Percentiles rank a stretch among this genome's conserved stretches.
These are phyloP conservation scores for Lignosus rhinocerotis DNA, from an alignment of 1,284 basidiomycete species.

Conservation along the genomic window DNA sequence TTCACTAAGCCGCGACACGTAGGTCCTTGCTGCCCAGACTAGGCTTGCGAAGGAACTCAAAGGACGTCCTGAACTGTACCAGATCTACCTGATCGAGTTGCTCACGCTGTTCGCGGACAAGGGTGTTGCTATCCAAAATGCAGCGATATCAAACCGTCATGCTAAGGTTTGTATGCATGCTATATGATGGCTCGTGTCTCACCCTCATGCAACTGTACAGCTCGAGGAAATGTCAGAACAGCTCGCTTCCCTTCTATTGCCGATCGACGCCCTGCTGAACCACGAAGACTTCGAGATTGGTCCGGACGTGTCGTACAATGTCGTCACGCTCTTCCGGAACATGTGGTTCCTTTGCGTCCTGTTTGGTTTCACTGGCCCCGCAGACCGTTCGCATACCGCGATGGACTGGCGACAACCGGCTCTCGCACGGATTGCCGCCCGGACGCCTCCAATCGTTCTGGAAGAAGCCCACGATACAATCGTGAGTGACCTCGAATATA, in stretches of 20 bases:
- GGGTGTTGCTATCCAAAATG: conserved; percentile 87
- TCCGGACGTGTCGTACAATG: conserved; percentile 53
- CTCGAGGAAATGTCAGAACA: conserved; percentile 86
- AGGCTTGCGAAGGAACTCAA: conserved; percentile 79
- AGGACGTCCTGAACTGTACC: conserved; percentile 73
- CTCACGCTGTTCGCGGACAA: conserved; percentile 89
- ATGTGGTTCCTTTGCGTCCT: conserved; percentile 93
- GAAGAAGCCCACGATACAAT: conserved; percentile 86
- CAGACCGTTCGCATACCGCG: conserved; percentile 53
- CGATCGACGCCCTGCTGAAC: conserved; percentile 87
- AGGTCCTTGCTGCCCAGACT: conserved; percentile 88
- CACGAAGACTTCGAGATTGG: conserved; percentile 76
- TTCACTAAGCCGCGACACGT: not conserved
- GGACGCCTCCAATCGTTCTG: conserved; percentile 85
- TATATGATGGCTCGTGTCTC: conserved; percentile 4
- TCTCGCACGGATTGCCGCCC: conserved; percentile 80
- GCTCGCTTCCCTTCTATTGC: conserved; percentile 82
- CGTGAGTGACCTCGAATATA: conserved; percentile 91
- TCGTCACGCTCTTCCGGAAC: conserved; percentile 88
- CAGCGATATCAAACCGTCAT: conserved; percentile 62
- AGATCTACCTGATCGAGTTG: conserved; percentile 83
- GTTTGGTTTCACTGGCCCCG: conserved; percentile 65
- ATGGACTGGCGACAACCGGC: conserved; percentile 79
- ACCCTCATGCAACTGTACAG: conserved; percentile 36
- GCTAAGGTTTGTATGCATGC: conserved; percentile 56